Conservation (phyloP, 345 rosid species). For the Eucalyptus sp. region DNA sequence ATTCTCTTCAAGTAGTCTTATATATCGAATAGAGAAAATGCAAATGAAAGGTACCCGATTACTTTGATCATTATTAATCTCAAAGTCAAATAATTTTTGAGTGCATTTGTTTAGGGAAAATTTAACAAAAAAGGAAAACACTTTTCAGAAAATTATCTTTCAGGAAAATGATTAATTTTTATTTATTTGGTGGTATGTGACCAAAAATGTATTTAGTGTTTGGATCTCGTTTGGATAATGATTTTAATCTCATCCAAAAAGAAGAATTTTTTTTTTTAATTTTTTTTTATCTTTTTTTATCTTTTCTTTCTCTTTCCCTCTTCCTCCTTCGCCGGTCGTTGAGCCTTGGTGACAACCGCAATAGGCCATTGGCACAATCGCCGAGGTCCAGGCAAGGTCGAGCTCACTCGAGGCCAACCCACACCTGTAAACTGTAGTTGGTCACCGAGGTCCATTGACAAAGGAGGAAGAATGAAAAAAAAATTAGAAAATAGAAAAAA, state of each 20-base stretch:
- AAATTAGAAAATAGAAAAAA: rapidly evolving
- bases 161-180: no score
- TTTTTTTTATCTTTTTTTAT: no score
- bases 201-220: no score
- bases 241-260: no score
- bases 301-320: no score
- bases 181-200: no score
- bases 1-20: not conserved
- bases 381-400: rapidly evolving
- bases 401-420: no score
- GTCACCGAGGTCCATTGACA: rapidly evolving
- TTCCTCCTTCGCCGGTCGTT: rapidly evolving
- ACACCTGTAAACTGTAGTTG: rapidly evolving
- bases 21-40: not conserved
- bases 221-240: no score
- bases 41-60: not conserved
- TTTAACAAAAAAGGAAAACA: no score
- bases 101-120: no score
- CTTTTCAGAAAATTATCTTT: no score
- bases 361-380: rapidly evolving
- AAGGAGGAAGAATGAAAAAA: no score
- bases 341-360: rapidly evolving
- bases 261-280: rapidly evolving
- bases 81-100: not conserved
- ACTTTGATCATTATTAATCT: not conserved